Evolutionary conservation across 1,284 basidiomycete genomes (phyloP), one percentile per base, ranked within the genome.

Genomic region (Malassezia slooffiae): DNA sequence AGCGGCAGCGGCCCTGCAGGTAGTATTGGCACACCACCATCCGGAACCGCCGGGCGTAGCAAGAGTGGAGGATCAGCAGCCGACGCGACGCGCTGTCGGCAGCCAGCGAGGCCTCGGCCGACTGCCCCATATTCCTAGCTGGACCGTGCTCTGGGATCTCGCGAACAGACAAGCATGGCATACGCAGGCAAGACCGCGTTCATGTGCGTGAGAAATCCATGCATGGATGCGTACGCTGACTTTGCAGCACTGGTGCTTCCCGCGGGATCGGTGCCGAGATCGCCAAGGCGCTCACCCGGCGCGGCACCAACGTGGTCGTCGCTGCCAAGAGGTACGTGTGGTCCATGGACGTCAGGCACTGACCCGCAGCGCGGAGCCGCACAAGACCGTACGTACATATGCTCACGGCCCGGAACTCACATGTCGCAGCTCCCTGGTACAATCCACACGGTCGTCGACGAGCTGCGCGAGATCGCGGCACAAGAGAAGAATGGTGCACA

Each of bases 391-490:
- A n/a, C 5, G 38, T 13, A 31, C 19, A 10, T 19, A 15, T 17
- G 10, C 16, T 39, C 11, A 15, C 28, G 17, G 16, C 34, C 11
- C 34, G 16, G 22, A 36, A 11, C 7, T 36, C 7, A 11, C 16
- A 7, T 36, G 17, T 12, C 19, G 38, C 17, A 61, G 34, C 44
- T 70, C 1, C 66, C 68, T 0, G 68, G 68, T 0, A 70, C 68
- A 2, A 70, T 70, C 41, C 58, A 62, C 45, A 57, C 64, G 0
- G 68, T 69, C 0, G 67, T 56, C 15, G 55, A 60, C 5, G 68
- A 69, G 42, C 55, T 70, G 23, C 38, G 57, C 4, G 23, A 38
- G 12, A 41, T 58, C 1, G 68, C 64, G 0, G 35, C 41, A 6
- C 13, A 37, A 4, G 28, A 39, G 3, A 42, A 50, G 0, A 44